Conservation (phyloP, 495 filamentous ascomycete genomes). For the Penicillium arizonense region DNA sequence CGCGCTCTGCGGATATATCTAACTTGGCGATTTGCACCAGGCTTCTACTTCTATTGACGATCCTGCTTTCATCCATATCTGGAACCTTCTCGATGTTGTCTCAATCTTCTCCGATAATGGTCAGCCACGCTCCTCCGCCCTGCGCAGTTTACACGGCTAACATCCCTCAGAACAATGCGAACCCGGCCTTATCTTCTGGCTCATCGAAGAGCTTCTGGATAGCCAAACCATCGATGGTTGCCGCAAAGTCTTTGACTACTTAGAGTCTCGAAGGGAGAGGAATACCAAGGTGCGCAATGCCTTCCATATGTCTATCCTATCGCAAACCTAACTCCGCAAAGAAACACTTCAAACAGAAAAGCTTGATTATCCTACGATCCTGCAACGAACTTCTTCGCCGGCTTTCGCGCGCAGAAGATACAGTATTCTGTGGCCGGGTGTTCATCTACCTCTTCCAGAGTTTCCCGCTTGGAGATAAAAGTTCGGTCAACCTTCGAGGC, state of each 20-base stretch:
- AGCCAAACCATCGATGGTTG: slow-evolving; percentile 92
- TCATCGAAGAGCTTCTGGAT: slow-evolving; percentile 93
- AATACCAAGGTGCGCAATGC: slow-evolving; percentile 61
- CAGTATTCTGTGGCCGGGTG: slow-evolving; percentile 93
- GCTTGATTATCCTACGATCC: slow-evolving; percentile 79
- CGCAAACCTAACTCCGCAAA: slow-evolving; percentile 18
- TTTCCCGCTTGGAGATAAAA: slow-evolving; percentile 92
- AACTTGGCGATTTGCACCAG: slow-evolving; percentile 37
- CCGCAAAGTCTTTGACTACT: slow-evolving; percentile 84
- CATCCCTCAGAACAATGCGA: slow-evolving; percentile 69
- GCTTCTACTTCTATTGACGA: slow-evolving; percentile 68
- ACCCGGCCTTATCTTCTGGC: slow-evolving; percentile 77
- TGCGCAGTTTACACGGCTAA: slow-evolving; percentile 12
- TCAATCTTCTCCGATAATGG: slow-evolving; percentile 80
- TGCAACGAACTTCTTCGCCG: slow-evolving; percentile 94
- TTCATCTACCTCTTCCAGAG: slow-evolving; percentile 98
- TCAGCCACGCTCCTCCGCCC: slow-evolving; percentile 28
- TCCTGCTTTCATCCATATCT: slow-evolving; percentile 74
- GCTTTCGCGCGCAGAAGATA: slow-evolving; percentile 90
- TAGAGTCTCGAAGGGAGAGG: slow-evolving; percentile 86
- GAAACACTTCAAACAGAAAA: slow-evolving; percentile 83
- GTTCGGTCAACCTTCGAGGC: slow-evolving; percentile 92
- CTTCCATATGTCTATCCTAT: background rate
- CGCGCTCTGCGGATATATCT: background rate
- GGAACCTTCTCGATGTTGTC: slow-evolving; percentile 90